Evolutionary conservation across 106 monocot species (phyloP), one percentile per base, ranked within the genome.

Genomic region (Acorus calamus): DNA sequence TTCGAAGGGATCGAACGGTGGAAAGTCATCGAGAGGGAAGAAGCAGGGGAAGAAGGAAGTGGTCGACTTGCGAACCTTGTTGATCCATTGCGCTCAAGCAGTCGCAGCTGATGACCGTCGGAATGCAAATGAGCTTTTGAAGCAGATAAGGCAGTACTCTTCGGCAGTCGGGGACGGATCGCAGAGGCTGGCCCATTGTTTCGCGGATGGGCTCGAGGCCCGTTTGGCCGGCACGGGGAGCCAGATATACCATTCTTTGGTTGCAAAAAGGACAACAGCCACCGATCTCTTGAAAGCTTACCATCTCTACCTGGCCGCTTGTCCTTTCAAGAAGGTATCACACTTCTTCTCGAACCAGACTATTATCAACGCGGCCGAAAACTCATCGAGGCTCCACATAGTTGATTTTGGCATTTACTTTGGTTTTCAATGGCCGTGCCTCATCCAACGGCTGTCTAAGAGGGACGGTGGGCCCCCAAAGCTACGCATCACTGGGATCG

Each of bases 341-440:
- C 78, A 81, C 64, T 81, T 81, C 81, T 79, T 79, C 52, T 73
- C 83, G 11, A 94, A 89, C 57, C 78, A 79, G 50, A 80, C 80
- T 0, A 89, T 89, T 46, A 9, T 81, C 11, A 70, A 79, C 52
- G 70, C 64, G 0, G 62, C 89, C 0, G 79, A 84, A 55, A 79
- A 84, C 46, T 83, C 88, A 12, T 65, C 66, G 5, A 72, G 64
- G 62, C 57, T 94, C 4, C 93, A 94, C 53, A 86, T 94, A 11
- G 64, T 94, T 51, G 89, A 94, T 72, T 89, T 89, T 56, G 89
- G 93, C 4, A 86, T 89, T 46, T 75, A 73, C 61, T 89, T 77
- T 65, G 93, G 93, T 7, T 89, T 94, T 61, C 89, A 89, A 48
- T 94, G 93, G 93, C 89, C 89, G 11, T 72, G 80, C 61, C 81